These are phyloP conservation scores for Sequoia sempervirens DNA, from an alignment of 75 land plant genomes.

Conservation along the genomic window DNA sequence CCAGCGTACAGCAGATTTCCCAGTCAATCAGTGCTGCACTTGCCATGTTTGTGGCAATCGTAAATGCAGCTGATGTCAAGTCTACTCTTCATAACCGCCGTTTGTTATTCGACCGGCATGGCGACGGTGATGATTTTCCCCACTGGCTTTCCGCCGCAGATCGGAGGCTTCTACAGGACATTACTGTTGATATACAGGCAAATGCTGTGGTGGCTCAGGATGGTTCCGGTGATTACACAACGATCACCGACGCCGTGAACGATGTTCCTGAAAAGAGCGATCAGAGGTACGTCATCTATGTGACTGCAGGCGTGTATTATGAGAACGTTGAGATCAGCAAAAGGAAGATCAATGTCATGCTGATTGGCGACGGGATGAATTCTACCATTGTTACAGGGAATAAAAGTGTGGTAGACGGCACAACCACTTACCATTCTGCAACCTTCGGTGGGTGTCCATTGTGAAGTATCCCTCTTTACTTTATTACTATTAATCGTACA, in stretches of 20 bases:
- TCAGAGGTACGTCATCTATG: constrained; percentile 13
- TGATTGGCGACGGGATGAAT: constrained; percentile 26
- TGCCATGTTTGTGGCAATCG: not conserved
- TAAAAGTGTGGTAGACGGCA: constrained; percentile 7
- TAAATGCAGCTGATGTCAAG: not conserved
- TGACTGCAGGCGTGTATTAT: constrained; percentile 30
- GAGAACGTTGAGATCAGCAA: constrained; percentile 16
- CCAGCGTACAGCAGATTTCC: not conserved
- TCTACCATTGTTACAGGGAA: constrained; percentile 23
- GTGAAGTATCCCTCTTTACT: not conserved
- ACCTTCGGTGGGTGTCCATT: constrained; percentile 20
- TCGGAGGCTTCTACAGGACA: constrained; percentile 20
- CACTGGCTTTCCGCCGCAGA: constrained; percentile 22
- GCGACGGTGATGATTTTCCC: constrained; percentile 9
- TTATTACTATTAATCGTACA: not conserved
- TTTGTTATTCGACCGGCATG: not conserved
- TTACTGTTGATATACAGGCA: constrained; percentile 6
- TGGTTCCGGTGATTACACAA: constrained; percentile 35
- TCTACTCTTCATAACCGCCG: not conserved
- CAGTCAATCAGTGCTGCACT: constrained; percentile 13
- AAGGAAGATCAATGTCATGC: constrained; percentile 13
- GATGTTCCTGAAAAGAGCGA: constrained; percentile 20
- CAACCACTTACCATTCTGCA: constrained; percentile 28
- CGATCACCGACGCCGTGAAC: constrained; percentile 33
- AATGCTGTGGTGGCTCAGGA: constrained; percentile 57